Conservation (phyloP, 179 eudicot genomes). For the Carnegiea gigantea region DNA sequence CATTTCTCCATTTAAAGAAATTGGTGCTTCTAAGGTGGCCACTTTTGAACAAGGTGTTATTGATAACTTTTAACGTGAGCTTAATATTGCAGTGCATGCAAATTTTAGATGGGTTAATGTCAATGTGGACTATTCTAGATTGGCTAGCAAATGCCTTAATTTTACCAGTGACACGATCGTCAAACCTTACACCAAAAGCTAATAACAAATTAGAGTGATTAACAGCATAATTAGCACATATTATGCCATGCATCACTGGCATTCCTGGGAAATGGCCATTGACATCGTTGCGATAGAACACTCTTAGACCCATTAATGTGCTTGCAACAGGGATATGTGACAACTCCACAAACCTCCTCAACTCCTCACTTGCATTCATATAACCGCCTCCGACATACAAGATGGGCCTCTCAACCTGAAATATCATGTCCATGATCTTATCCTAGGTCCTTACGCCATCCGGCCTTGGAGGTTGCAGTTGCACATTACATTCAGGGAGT, state of each 20-base stretch:
- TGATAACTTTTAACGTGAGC: slow-evolving; percentile 57
- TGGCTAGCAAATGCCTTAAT: slow-evolving; percentile 89
- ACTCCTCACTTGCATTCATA: slow-evolving; percentile 62
- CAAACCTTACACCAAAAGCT: slow-evolving; percentile 91
- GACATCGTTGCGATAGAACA: slow-evolving; percentile 45
- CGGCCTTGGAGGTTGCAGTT: slow-evolving; percentile 44
- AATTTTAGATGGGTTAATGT: slow-evolving; percentile 83
- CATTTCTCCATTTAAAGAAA: slow-evolving; percentile 61
- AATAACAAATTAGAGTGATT: slow-evolving; percentile 80
- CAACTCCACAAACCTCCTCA: slow-evolving; percentile 67
- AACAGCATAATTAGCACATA: slow-evolving; percentile 80
- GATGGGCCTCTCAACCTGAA: slow-evolving; percentile 65
- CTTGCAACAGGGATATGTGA: slow-evolving; percentile 81
- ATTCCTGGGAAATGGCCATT: slow-evolving; percentile 52
- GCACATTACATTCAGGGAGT: slow-evolving; percentile 55
- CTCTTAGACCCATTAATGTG: slow-evolving; percentile 85
- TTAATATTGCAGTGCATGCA: slow-evolving; percentile 67
- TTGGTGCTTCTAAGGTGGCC: slow-evolving; percentile 9
- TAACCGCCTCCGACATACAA: slow-evolving; percentile 88
- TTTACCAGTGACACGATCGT: slow-evolving; percentile 90
- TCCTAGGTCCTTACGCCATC: slow-evolving; percentile 40
- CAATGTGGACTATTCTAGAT: slow-evolving; percentile 89
- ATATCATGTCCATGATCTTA: slow-evolving; percentile 65
- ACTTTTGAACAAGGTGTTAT: slow-evolving; percentile 37
- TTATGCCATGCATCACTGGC: slow-evolving; percentile 73